Evolutionary conservation across 257 asterid species (phyloP).

Genomic region (Craterostigma plantagineum): DNA sequence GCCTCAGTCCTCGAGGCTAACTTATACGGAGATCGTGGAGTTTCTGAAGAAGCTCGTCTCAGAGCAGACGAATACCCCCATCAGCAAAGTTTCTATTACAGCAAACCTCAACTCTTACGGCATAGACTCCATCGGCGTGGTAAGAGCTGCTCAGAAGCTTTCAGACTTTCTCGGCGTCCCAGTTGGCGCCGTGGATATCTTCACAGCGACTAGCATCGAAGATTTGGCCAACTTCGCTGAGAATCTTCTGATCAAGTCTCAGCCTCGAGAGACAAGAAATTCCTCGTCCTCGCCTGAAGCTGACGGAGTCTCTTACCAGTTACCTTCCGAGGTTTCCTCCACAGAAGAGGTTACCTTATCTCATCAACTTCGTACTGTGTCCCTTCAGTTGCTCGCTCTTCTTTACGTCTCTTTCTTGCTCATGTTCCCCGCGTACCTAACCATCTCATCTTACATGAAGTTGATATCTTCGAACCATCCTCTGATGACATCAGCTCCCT

Average conservation of each 20-base stretch:
- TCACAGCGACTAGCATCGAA: slow-evolving; percentile 66
- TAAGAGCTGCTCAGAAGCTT: slow-evolving; percentile 84
- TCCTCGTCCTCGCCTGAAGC: slow-evolving; percentile 14
- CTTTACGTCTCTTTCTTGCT: slow-evolving; percentile 30
- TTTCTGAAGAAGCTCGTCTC: slow-evolving; percentile 42
- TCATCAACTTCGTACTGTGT: slow-evolving; percentile 21
- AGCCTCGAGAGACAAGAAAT: slow-evolving; percentile 9
- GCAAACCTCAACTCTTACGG: slow-evolving; percentile 58
- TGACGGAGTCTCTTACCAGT: slow-evolving; percentile 17
- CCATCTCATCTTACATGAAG: slow-evolving; percentile 25
- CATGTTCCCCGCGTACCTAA: slow-evolving; percentile 37
- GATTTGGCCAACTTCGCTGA: slow-evolving; percentile 66
- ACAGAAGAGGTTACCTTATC: slow-evolving; percentile 22
- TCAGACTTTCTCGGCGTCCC: slow-evolving; percentile 67
- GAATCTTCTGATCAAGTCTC: slow-evolving; percentile 31
- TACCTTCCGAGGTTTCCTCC: slow-evolving; percentile 21
- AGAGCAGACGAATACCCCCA: slow-evolving; percentile 43
- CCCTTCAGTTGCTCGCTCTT: slow-evolving; percentile 41
- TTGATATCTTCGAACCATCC: slow-evolving; percentile 13
- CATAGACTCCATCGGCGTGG: slow-evolving; percentile 88
- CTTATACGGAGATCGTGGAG: slow-evolving; percentile 33
- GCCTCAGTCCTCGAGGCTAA: slow-evolving; percentile 19
- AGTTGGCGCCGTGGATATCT: slow-evolving; percentile 80
- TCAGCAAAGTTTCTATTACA: slow-evolving; percentile 39
- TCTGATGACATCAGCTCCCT: slow-evolving; percentile 14